These are phyloP conservation scores for Trichophyton equinum DNA, from an alignment of 2,329 filamentous ascomycete genomes.

Conservation along the genomic window DNA sequence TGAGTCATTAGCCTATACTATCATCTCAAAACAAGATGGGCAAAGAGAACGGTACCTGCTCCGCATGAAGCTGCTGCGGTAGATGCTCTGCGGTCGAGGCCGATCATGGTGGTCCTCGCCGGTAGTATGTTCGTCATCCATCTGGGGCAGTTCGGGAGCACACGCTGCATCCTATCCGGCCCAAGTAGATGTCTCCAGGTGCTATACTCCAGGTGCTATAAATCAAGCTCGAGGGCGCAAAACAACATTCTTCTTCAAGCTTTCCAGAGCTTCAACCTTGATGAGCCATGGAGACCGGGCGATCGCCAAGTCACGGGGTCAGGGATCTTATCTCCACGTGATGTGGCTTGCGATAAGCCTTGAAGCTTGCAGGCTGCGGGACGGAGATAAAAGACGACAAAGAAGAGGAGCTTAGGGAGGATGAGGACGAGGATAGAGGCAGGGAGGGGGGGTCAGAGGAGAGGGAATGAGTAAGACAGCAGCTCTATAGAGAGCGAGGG, in stretches of 20 bases:
- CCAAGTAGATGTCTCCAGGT: neutral
- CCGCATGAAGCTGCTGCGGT: conserved; percentile 21
- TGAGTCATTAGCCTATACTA: neutral
- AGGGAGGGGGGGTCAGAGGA: neutral
- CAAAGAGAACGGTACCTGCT: conserved; percentile 23
- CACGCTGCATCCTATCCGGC: neutral
- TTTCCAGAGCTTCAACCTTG: neutral
- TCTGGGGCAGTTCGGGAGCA: neutral
- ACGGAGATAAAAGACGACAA: neutral
- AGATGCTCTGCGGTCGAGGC: neutral
- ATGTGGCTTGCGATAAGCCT: neutral
- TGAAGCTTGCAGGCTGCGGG: neutral
- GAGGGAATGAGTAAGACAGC: neutral
- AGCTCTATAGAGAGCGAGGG: neutral
- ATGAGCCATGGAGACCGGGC: neutral
- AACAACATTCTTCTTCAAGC: neutral
- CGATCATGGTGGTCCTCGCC: conserved; percentile 7
- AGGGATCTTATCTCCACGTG: neutral
- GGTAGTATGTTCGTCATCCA: conserved; percentile 3
- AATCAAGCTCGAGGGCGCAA: neutral
- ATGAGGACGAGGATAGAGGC: neutral
- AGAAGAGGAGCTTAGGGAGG: neutral
- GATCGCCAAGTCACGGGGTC: neutral
- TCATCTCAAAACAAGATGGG: neutral
- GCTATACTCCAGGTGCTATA: neutral